Evolutionary conservation across 495 filamentous ascomycete species (phyloP), one percentile per base, ranked within the genome.

Genomic region (Xylaria cubensis): DNA sequence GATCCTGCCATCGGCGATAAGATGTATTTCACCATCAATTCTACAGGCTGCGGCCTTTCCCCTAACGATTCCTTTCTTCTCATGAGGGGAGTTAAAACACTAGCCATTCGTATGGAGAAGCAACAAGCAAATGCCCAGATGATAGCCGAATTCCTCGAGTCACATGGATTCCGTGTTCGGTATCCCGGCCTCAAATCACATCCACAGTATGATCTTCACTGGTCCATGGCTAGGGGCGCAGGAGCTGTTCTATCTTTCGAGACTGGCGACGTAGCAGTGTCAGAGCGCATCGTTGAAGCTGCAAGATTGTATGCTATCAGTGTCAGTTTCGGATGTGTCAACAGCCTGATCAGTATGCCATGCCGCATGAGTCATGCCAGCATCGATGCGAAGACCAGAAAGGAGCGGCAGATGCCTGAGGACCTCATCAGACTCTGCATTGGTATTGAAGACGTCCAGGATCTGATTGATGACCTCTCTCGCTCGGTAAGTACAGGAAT

Each of bases 341-440:
- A 99, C 82, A 96, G 93, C 83, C 81, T 99, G 82, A 99, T 99
- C 81, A 97, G 94, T 82, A 97, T 99, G 96, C 96, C 96, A 13
- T 99, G 96, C 76, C 93, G 93, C 72, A 99, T 99, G 96, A 98
- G 97, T 82, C 96, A 99, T 84, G 96, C 96, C 26, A 97, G 94
- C 79, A 99, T 99, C 80, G 97, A 98, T 80, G 92, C 92, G 72
- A 95, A 96, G 86, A 97, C 95, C 69, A 86, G 96, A 75, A 84
- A 88, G 78, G 95, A 99, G 83, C 87, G 96, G 74, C 90, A 91
- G 64, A 91, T 99, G 89, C 96, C 96, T 21, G 96, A 99, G 82
- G 96, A 99, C 82, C 90, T 99, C 55, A 98, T 99, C 70, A 85
- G 96, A 67, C 81, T 99, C 72, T 99, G 96, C 81, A 94, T 99